A percentile compares a stretch with the other conserved stretches of the same genome.
Evolutionary conservation across 108 stramenopile species (phyloP).

Genomic region (Pseudonitzschia multiseries): DNA sequence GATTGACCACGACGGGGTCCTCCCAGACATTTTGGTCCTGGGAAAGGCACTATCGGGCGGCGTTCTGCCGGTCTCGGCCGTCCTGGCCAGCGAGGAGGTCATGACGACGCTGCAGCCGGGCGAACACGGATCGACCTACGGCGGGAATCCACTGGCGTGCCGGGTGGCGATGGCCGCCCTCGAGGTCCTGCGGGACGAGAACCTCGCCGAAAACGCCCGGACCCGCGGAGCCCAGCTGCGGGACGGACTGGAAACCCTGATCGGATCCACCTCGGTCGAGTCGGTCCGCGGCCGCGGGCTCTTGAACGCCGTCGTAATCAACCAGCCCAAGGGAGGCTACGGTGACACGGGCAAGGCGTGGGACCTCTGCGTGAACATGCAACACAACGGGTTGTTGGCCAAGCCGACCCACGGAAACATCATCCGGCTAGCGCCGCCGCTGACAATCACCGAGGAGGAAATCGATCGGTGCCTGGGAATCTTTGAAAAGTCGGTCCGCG

Average conservation of each 20-base stretch:
- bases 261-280: slow-evolving; percentile 65
- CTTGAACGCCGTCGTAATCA: slow-evolving; percentile 96
- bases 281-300: slow-evolving; percentile 93
- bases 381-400: slow-evolving; percentile 92
- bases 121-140: slow-evolving; percentile 99
- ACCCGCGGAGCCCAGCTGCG: slow-evolving; percentile 91
- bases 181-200: slow-evolving; percentile 94
- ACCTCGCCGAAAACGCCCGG: slow-evolving; percentile 81
- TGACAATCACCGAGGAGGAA: slow-evolving; percentile 90
- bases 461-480: slow-evolving; percentile 84
- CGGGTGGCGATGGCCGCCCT: slow-evolving; percentile 95
- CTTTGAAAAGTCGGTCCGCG: slow-evolving; percentile 76
- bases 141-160: slow-evolving; percentile 99
- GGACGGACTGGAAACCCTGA: slow-evolving; percentile 60
- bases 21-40: slow-evolving; percentile 95
- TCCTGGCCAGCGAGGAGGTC: slow-evolving; percentile 93
- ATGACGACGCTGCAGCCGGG: slow-evolving; percentile 97
- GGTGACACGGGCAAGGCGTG: slow-evolving; percentile 89
- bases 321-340: slow-evolving; percentile 85
- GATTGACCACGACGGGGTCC: slow-evolving; percentile 87
- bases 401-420: slow-evolving; percentile 99
- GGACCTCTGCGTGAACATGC: slow-evolving; percentile 91
- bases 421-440: slow-evolving; percentile 97
- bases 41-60: slow-evolving; percentile 98
- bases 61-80: slow-evolving; percentile 95